Evolutionary conservation across 78 protist species (phyloP), one percentile per base, ranked within the genome.

Genomic region (Tieghemostelium lacteum): DNA sequence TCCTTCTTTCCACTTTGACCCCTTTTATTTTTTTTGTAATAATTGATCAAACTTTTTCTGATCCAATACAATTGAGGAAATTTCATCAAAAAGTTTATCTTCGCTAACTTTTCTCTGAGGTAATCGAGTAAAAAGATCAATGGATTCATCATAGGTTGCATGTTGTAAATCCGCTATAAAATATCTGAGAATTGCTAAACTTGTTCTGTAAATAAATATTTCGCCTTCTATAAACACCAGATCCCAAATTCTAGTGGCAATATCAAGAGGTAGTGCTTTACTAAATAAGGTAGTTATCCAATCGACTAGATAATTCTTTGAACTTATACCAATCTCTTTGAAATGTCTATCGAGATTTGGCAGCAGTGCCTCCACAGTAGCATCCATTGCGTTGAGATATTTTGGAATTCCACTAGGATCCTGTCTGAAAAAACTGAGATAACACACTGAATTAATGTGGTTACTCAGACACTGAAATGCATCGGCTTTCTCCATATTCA

Each of bases 181-280:
- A 5, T 69, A 52, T 24, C 76, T 50, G 1, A 88, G 77, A 22
- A 74, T 85, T 34, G 94, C 91, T 2, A 92, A 70, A 26, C 88
- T 65, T 17, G 74, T 67, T 42, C 96, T 50, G 62, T 76, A 80
- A 0, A 94, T 63, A 42, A 94, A 80, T 8, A 49, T 54, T 14
- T 95, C 97, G 20, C 97, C 97, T 39, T 95, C 92, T 33, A 95
- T 62, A 36, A 97, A 33, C 3, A 63, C 88, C 26, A 92, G 31
- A 52, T 97, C 99, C 98, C 97, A 97, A 22, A 96, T 36, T 26
- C 97, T 67, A 28, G 86, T 52, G 3, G 98, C 97, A 0, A 95
- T 37, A 40, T 95, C 97, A 16, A 96, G 12, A 10, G 97, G 97
- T 6, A 97, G 71, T 19, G 92, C 65, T 40, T 91, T 88, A 54